A percentile compares a stretch with the other conserved stretches of the same genome.
These are phyloP conservation scores for Hypoxylon sp. DNA, from an alignment of 2,329 filamentous ascomycete genomes.

Conservation along the genomic window DNA sequence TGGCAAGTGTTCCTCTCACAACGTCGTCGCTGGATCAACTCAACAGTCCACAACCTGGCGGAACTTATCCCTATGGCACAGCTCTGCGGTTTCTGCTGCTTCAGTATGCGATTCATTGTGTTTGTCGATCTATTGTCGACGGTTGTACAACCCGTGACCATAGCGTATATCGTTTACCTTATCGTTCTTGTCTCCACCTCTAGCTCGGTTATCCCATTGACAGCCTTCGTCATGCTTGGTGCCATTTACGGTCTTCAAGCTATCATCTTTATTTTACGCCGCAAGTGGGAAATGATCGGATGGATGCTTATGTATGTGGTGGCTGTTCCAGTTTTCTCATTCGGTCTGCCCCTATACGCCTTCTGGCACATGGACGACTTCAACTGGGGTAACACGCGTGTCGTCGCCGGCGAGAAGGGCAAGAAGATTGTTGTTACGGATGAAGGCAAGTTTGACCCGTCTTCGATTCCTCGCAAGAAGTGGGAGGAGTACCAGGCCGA, in stretches of 20 bases:
- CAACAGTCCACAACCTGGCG: slow-evolving; percentile 96
- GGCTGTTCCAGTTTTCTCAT: slow-evolving; percentile 92
- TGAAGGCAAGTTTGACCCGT: slow-evolving; percentile 97
- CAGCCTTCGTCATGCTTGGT: slow-evolving; percentile 89
- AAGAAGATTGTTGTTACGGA: slow-evolving; percentile 94
- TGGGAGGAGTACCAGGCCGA: slow-evolving; percentile 99
- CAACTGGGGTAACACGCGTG: slow-evolving; percentile 98
- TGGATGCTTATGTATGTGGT: slow-evolving; percentile 98
- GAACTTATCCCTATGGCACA: slow-evolving; percentile 94
- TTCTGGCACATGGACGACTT: slow-evolving; percentile 99
- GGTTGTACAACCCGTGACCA: slow-evolving; percentile 89
- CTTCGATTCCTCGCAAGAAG: slow-evolving; percentile 94
- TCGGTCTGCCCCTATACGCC: slow-evolving; percentile 89
- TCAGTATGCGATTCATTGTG: slow-evolving; percentile 98
- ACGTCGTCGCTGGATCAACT: slow-evolving; percentile 99
- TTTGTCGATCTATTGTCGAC: slow-evolving; percentile 95
- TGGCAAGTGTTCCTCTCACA: slow-evolving; percentile 97
- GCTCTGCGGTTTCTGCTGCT: slow-evolving; percentile 99
- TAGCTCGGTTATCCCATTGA: slow-evolving; percentile 79
- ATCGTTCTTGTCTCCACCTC: slow-evolving; percentile 79
- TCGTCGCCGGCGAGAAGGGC: slow-evolving; percentile 94
- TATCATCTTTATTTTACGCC: slow-evolving; percentile 94
- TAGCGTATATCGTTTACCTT: slow-evolving; percentile 91
- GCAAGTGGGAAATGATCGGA: slow-evolving; percentile 99
- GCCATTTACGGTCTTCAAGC: slow-evolving; percentile 98